Evolutionary conservation across 2,329 filamentous ascomycete species (phyloP), one percentile per base, ranked within the genome.

Genomic region (Neopestalotiopsis rosae): DNA sequence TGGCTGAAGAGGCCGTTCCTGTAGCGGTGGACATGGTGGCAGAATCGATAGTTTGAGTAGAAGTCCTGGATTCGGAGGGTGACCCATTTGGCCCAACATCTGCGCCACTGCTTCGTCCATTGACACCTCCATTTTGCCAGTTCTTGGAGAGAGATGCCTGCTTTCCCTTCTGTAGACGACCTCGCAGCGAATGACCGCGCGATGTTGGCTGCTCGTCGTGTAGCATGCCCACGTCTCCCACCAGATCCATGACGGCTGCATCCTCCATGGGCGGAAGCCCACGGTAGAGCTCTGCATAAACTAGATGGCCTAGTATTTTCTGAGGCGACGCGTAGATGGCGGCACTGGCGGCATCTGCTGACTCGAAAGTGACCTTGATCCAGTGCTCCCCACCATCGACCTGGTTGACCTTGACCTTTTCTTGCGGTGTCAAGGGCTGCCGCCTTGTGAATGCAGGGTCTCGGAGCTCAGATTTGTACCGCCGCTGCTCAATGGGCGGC

Each of bases 341-440:
- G 12, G 89, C 85, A 69, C 93, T 91, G 24, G 91, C 92, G 1
- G 92, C 90, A 73, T 92, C 88, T 63, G 87, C 85, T 57, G 90
- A 93, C 80, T 94, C 92, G 75, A 94, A 95, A 0, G 92, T 95
- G 67, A 95, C 85, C 79, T 94, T 94, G 75, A 98, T 94, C 95
- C 95, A 98, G 83, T 97, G 93, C 74, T 92, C 88, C 58, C 95
- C 95, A 64, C 94, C 93, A 61, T 91, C 92, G 71, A 94, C 94
- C 70, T 87, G 89, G 80, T 95, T 94, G 76, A 95, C 93, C 79
- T 95, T 92, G 66, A 87, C 85, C 68, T 94, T 89, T 75, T 97
- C 93, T 49, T 92, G 91, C 20, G 88, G 82, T 1, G 91, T 92
- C 66, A 97, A 82, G 10, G 88, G 87, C 56, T 85, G 83, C 65